Evolutionary conservation across 768 basidiomycete genomes (phyloP), one percentile per base, ranked within the genome.

Genomic region (Trametes gibbosa): DNA sequence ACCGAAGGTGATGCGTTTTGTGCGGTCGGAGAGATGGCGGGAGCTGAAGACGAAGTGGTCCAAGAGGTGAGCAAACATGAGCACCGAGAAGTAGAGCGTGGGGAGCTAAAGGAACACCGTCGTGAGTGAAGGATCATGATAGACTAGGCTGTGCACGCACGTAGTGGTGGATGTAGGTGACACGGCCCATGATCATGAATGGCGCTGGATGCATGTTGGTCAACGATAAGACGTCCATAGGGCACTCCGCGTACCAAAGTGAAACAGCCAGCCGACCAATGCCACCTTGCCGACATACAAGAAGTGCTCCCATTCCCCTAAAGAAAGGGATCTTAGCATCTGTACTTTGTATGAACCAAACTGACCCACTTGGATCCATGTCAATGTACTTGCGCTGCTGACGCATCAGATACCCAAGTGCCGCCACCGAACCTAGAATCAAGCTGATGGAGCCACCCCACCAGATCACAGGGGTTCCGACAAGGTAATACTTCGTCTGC

Each of bases 151-250:
- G 29, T 10, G 29, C 29, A 82, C 90, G 64, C 65, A 95, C 92
- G 70, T 96, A 98, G 78, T 97, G 95, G 73, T 98, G 96, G 25
- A 98, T 76, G 66, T 98, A 98, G 29, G 95, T 97, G 3, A 95
- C 92, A 59, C 95, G 92, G 21, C 92, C 95, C 97, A 99, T 99
- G 76, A 98, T 86, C 64, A 98, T 76, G 86, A 98, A 99, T 1
- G 96, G 96, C 23, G 89, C 95, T 97, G 10, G 64, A 50, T 13
- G 45, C 34, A 65, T 29, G 37, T 56, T 24, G 50, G 34, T 63
- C 50, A 25, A 17, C 39, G 24, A 29, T 12, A 17, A 34, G 8
- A n/a, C n/a, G 47, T 10, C 10, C 6, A 13, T 29, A 10, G 24
- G 3, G 43, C 2, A 29, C 19, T 29, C 39, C 1, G 76, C 89